Evolutionary conservation across 176 grass and related monocot genomes (phyloP).

Genomic region (Zea mays): Zm-B73-REFERENCE-NAM-5.0 NC_050100.1:222838501-222839000

Average conservation of each 20-base stretch:
- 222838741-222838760: background rate
- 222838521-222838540: slow-evolving; percentile 67
- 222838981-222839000: background rate
- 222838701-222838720: slow-evolving; percentile 17
- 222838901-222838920: slow-evolving; percentile 46
- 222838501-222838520: slow-evolving; percentile 98
- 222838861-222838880: slow-evolving; percentile 46
- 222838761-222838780: background rate
- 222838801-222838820: slow-evolving; percentile 81
- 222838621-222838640: slow-evolving; percentile 57
- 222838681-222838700: slow-evolving; percentile 90
- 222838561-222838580: background rate
- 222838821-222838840: slow-evolving; percentile 94
- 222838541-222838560: background rate
- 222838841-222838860: slow-evolving; percentile 71
- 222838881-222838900: slow-evolving; percentile 61
- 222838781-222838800: background rate
- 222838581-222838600: background rate
- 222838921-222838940: background rate
- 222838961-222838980: background rate
- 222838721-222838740: background rate
- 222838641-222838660: slow-evolving; percentile 87
- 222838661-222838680: slow-evolving; percentile 96
- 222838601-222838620: background rate
- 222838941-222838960: background rate